These are phyloP conservation scores for Heliamphora ciliata DNA, from an alignment of 179 eudicot genomes.

Conservation along the genomic window DNA sequence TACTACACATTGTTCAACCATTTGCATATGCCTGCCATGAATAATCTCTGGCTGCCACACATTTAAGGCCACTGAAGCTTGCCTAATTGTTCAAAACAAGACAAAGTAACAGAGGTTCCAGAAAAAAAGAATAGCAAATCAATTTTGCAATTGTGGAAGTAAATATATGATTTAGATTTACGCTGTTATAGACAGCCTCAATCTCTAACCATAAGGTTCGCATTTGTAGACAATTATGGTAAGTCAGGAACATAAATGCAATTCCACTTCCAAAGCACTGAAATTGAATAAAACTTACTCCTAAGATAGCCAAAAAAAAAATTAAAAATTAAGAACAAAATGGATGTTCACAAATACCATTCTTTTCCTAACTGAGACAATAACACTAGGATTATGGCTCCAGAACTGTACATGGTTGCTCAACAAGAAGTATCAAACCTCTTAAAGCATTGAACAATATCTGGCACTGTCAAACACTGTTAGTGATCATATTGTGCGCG, in stretches of 20 bases:
- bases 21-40: conserved; percentile 59
- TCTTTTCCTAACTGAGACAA: not conserved
- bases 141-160: not conserved
- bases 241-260: not conserved
- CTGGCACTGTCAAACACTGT: no score
- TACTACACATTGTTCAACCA: conserved; percentile 70
- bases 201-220: not conserved
- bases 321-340: not conserved
- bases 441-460: not conserved
- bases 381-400: not conserved
- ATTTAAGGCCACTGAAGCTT: conserved; percentile 72
- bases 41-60: conserved; percentile 90
- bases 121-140: conserved; percentile 3
- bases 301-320: not conserved
- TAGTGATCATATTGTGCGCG: no score
- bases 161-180: not conserved
- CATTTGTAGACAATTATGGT: not conserved
- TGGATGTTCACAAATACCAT: not conserved
- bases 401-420: not conserved
- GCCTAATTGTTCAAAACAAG: conserved; percentile 34
- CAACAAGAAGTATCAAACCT: not conserved
- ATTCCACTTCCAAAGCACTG: not conserved
- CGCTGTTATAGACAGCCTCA: not conserved
- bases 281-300: not conserved
- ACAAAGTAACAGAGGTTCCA: not conserved